Evolutionary conservation across 176 grass and related monocot genomes (phyloP), one percentile per base, ranked within the genome.

Genomic region (Olyra latifolia): DNA sequence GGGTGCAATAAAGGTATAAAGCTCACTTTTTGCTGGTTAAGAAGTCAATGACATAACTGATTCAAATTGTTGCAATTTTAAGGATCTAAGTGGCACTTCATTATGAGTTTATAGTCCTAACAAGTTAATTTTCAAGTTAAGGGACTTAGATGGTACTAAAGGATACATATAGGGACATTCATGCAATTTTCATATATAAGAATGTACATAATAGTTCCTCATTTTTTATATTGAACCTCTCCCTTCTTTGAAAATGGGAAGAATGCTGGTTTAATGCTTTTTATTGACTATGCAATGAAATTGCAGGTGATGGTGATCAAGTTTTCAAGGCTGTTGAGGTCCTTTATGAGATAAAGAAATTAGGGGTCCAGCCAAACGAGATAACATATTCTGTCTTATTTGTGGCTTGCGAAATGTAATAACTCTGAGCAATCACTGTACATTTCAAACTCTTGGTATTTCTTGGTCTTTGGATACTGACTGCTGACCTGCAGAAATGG

Each of bases 351-450:
- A 91, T 91, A 78, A 98, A 85, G 35, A 78, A 73, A 84, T 60
- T 87, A 46, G 87, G 94, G 43, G 90, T 94, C 44, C 46, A 39
- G 58, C 92, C 95, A 75, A 98, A 98, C 87, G 83, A 87, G 57
- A 98, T 98, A 87, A 98, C 95, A 72, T 98, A 94, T 83, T 92
- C 89, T 13, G 90, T 98, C 32, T 87, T 98, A 76, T 89, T 91
- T 80, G 90, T 94, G 69, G 90, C 86, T 80, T 98, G 95, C 54
- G 92, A 98, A 94, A 98, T 85, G 95, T 98, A 92, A 85, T 75
- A 39, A 30, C 60, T 82, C 28, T 77, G 25, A 88, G 52, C 42
- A 77, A 76, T 35, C 49, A 55, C 44, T 82, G 20, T 45, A 66
- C 25, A 23, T 61, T 83, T 70, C 81, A 39, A 67, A 80, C 72